Conservation (phyloP, 2,329 filamentous ascomycete species). For the Calonectria ilicicola region DNA sequence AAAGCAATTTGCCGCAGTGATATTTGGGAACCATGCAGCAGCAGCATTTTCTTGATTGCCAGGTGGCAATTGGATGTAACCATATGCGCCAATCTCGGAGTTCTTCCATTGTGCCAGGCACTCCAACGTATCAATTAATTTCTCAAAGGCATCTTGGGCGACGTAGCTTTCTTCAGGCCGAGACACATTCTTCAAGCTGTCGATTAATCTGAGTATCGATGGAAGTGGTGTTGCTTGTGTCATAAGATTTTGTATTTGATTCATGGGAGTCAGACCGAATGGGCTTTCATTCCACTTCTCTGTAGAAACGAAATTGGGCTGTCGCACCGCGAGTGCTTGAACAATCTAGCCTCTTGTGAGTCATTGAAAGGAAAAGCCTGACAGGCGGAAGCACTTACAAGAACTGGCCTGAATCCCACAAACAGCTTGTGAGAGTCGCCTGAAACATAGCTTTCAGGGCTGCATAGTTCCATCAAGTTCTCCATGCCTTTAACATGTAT, state of each 20-base stretch:
- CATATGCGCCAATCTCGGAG: neutral
- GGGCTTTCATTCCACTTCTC: constrained; percentile 19
- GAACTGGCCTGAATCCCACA: constrained; percentile 52
- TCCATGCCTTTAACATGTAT: constrained; percentile 51
- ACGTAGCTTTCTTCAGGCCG: neutral
- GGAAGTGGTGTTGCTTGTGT: constrained; percentile 11
- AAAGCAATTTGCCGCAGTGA: constrained; percentile 51
- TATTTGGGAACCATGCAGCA: constrained; percentile 46
- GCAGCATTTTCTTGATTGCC: neutral
- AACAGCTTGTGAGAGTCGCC: constrained; percentile 53
- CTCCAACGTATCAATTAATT: neutral
- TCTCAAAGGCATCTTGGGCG: neutral
- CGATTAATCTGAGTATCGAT: constrained; percentile 1
- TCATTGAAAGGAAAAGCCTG: neutral
- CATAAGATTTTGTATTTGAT: constrained; percentile 18
- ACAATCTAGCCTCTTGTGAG: constrained; percentile 6
- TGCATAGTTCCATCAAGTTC: constrained; percentile 47
- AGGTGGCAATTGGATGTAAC: neutral
- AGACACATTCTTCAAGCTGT: neutral
- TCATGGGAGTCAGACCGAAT: constrained; percentile 11
- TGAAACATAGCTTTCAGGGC: constrained; percentile 45
- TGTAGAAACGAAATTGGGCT: constrained; percentile 15
- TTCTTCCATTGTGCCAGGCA: neutral
- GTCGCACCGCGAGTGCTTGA: constrained; percentile 5
- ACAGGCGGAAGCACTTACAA: constrained; percentile 43